Evolutionary conservation across 306 rosid genomes (phyloP).

Genomic region (Lagenaria siceraria): DNA sequence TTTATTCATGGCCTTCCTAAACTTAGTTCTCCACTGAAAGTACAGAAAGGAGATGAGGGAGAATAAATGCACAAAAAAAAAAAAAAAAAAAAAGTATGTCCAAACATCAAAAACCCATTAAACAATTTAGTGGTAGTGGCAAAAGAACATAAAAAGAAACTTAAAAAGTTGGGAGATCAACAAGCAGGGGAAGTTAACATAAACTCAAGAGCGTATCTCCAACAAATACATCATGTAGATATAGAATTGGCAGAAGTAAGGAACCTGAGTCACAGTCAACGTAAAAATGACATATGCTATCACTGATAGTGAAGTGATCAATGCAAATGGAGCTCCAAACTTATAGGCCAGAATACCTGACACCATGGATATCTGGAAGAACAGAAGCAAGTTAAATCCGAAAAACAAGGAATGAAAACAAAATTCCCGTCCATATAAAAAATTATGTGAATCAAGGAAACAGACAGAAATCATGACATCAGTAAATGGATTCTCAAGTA

Average conservation of each 20-base stretch:
- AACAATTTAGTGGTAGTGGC: not conserved
- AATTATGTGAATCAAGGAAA: not conserved
- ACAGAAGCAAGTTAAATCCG: slow-evolving; percentile 35
- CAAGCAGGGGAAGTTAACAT: not conserved
- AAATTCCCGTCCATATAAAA: slow-evolving; percentile 6
- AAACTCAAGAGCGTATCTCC: not conserved
- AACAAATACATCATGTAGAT: not conserved
- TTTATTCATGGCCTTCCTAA: slow-evolving; percentile 88
- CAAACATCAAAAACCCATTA: not conserved
- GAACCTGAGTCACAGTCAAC: slow-evolving; percentile 81
- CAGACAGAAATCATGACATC: not conserved
- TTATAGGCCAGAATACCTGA: slow-evolving; percentile 95
- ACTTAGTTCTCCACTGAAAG: slow-evolving; percentile 95
- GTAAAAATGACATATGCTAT: slow-evolving; percentile 81
- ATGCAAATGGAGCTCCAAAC: slow-evolving; percentile 90
- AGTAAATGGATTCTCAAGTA: not conserved
- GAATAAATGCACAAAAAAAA: not conserved
- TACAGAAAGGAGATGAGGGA: not conserved
- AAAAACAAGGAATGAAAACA: slow-evolving; percentile 18
- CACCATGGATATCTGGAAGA: slow-evolving; percentile 93
- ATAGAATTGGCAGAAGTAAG: slow-evolving; percentile 7
- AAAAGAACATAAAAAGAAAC: not conserved
- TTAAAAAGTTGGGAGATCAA: not conserved
- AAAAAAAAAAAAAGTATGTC: not conserved
- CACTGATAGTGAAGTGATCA: slow-evolving; percentile 91